A percentile compares a stretch with the other conserved stretches of the same genome.
phyloP scores from a whole-genome alignment of 768 basidiomycete genomes.

The Artomyces pyxidatus region DNA sequence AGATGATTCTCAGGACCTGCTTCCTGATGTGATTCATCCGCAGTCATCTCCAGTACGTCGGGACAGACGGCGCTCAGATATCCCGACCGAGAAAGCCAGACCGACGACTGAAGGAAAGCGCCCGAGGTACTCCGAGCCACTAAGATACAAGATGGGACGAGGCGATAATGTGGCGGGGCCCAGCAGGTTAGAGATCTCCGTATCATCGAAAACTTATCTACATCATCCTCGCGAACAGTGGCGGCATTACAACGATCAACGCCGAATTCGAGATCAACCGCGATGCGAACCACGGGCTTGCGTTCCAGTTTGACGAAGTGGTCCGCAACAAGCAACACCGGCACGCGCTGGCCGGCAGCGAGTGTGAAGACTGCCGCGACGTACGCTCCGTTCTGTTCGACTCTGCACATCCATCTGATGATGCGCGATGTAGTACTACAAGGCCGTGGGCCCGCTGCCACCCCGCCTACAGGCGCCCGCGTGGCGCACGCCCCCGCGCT shows the following conservation, averaged over 20 bases:
- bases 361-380: slow-evolving; percentile 77
- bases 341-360: slow-evolving; percentile 58
- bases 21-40: too few relatives aligned
- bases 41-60: too few relatives aligned
- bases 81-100: neutral
- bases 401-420: neutral
- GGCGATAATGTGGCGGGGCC: neutral
- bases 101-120: neutral
- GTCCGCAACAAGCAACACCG: slow-evolving; percentile 61
- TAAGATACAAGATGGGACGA: too few relatives aligned
- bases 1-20: too few relatives aligned
- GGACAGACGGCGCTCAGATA: too few relatives aligned
- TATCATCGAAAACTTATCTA: too few relatives aligned
- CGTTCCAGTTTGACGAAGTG: slow-evolving; percentile 69
- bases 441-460: slow-evolving; percentile 66
- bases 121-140: neutral
- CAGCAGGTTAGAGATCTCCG: too few relatives aligned
- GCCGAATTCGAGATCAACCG: slow-evolving; percentile 55
- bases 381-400: slow-evolving; percentile 32
- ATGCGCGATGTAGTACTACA: slow-evolving; percentile 56
- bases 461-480: slow-evolving; percentile 53
- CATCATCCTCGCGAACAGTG: too few relatives aligned
- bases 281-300: slow-evolving; percentile 52
- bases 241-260: slow-evolving; percentile 2
- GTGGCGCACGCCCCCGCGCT: slow-evolving; percentile 56